Percentiles rank a stretch among this genome's conserved stretches.
These are phyloP conservation scores for Scheffersomyces lignicola DNA, from an alignment of 1,139 yeast species.

Conservation along the genomic window DNA sequence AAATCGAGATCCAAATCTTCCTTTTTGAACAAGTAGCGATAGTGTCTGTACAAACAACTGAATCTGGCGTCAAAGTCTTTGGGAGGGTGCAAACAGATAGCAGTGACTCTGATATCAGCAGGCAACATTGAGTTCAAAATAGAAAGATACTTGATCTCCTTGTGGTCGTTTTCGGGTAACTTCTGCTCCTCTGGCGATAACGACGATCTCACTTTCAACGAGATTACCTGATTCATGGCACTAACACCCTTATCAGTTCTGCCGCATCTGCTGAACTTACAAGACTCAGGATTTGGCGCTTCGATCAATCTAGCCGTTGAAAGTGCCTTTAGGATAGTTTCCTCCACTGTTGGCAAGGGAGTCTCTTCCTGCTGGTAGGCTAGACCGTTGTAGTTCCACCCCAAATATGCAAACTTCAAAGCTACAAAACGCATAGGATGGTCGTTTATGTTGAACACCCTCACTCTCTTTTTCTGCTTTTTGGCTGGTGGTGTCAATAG, in stretches of 20 bases:
- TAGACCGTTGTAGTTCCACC: constrained; percentile 92
- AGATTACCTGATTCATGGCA: constrained; percentile 93
- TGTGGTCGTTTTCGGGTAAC: constrained; percentile 54
- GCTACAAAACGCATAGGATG: constrained; percentile 74
- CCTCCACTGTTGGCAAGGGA: constrained; percentile 86
- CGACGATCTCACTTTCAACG: constrained; percentile 72
- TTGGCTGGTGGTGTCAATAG: constrained; percentile 2
- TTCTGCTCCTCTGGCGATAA: constrained; percentile 57
- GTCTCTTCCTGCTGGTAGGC: constrained; percentile 78
- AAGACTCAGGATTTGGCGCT: constrained; percentile 57
- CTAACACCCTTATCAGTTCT: constrained; percentile 96
- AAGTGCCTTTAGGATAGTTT: constrained; percentile 69
- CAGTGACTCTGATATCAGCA: constrained; percentile 76
- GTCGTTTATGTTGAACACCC: constrained; percentile 66
- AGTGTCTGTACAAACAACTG: constrained; percentile 81
- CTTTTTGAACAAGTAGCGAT: constrained; percentile 70
- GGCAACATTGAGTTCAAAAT: constrained; percentile 80
- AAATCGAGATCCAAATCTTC: constrained; percentile 56
- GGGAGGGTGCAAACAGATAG: constrained; percentile 83
- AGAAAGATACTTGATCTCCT: constrained; percentile 75
- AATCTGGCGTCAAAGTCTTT: constrained; percentile 85
- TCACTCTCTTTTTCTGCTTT: constrained; percentile 28
- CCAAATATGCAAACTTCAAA: constrained; percentile 78
- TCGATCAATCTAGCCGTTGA: constrained; percentile 66
- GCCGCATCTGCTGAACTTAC: constrained; percentile 87